Evolutionary conservation across 345 rosid species (phyloP), one percentile per base, ranked within the genome.

Genomic region (Rhodomyrtus tomentosa): DNA sequence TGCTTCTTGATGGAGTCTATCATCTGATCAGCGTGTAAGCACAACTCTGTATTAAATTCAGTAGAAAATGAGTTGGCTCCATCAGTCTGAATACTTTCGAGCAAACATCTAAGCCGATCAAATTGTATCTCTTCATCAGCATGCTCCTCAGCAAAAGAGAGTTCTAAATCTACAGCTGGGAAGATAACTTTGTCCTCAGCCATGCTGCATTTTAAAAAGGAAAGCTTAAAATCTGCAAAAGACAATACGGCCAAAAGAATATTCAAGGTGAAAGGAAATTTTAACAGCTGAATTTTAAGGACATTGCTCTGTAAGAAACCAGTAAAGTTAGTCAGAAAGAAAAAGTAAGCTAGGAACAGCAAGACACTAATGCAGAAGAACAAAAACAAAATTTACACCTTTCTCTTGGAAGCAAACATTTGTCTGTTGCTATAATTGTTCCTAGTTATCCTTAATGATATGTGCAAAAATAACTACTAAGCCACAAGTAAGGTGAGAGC

Each of bases 121-220:
- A 96, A 93, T 88, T 90, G 96, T 84, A 84, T 92, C 90, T 95
- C 94, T 90, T 95, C 97, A 90, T 94, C 95, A 51, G 93, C 95
- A 88, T 95, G 98, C 89, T 95, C 97, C 87, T 92, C 91, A 38
- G 84, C 87, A 88, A 95, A 96, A 76, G 97, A 95, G 49, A 94
- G 88, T 88, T 94, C 93, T 55, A 89, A 93, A 87, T 92, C 96
- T 87, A 96, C 92, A 38, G 98, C 97, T 72, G 99, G 99, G 90
- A 96, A 96, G 89, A 95, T 95, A 86, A 96, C 90, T 84, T 93
- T 92, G 86, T 93, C 99, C 90, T 96, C 97, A 29, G 97, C 99
- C 88, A 96, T 89, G 88, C 99, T 96, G 93, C 82, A 87, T 86
- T 86, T 51, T 59, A 87, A 51, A 52, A 53, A 29, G 84, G 86